Conservation (phyloP, 2,329 filamentous ascomycete species). For the Arthrobotrys megalospora region DNA sequence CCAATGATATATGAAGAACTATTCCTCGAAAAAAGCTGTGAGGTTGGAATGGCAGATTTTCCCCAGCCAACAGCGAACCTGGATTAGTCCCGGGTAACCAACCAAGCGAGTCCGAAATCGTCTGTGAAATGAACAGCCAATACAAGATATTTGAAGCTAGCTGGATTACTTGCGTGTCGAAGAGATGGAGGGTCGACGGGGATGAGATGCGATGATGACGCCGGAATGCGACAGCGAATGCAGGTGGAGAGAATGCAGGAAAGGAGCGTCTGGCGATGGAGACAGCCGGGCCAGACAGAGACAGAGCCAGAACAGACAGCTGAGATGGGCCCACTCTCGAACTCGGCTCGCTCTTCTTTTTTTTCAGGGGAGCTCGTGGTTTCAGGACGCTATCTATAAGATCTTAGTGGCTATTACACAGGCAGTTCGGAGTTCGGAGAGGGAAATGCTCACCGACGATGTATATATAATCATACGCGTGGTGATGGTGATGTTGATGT, state of each 20-base stretch:
- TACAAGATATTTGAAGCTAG: background rate
- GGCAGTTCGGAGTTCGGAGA: slow-evolving; percentile 7
- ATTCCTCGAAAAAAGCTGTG: background rate
- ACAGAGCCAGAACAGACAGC: background rate
- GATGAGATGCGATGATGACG: background rate
- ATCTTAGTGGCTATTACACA: background rate
- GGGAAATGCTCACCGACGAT: slow-evolving; percentile 15
- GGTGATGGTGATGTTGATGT: slow-evolving; percentile 1
- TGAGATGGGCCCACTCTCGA: slow-evolving; percentile 23
- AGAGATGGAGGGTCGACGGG: too few relatives aligned
- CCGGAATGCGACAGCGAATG: background rate
- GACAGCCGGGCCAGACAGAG: background rate
- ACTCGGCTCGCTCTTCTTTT: background rate
- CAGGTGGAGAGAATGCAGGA: slow-evolving; percentile 12
- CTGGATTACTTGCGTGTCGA: background rate
- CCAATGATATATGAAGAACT: slow-evolving; percentile 25
- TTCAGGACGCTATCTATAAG: slow-evolving; percentile 22
- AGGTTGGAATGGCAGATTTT: slow-evolving; percentile 57
- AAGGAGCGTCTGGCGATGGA: slow-evolving; percentile 30
- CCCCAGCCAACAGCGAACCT: slow-evolving; percentile 13
- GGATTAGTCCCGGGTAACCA: slow-evolving; percentile 4
- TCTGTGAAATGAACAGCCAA: too few relatives aligned
- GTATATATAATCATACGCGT: slow-evolving; percentile 1
- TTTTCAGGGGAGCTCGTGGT: slow-evolving; percentile 57
- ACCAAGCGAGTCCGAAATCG: slow-evolving; percentile 41